phyloP scores from a whole-genome alignment of 768 basidiomycete genomes.

The Lactarius tabidus region DNA sequence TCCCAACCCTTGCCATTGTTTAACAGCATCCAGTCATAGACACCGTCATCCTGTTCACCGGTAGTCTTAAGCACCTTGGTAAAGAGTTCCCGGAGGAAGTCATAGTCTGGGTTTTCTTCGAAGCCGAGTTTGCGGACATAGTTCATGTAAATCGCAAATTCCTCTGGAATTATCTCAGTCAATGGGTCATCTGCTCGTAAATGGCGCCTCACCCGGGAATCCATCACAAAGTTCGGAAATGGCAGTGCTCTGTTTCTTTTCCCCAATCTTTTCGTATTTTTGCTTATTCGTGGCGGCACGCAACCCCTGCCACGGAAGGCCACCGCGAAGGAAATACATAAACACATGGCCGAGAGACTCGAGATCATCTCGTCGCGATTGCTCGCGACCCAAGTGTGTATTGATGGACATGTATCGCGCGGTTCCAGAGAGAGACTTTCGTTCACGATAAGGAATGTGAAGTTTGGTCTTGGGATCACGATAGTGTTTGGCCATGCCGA shows the following conservation, averaged over 20 bases:
- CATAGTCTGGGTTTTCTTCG: slow-evolving; percentile 96
- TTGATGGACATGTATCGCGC: slow-evolving; percentile 99
- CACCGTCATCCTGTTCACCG: slow-evolving; percentile 85
- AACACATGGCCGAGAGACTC: slow-evolving; percentile 98
- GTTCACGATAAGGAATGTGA: slow-evolving; percentile 98
- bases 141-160: slow-evolving; percentile 98
- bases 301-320: slow-evolving; percentile 96
- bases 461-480: slow-evolving; percentile 96
- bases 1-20: slow-evolving; percentile 97
- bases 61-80: slow-evolving; percentile 83
- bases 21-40: slow-evolving; percentile 96
- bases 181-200: not conserved
- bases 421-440: slow-evolving; percentile 94
- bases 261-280: slow-evolving; percentile 99
- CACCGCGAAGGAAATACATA: slow-evolving; percentile 98
- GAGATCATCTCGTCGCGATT: slow-evolving; percentile 91
- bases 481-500: slow-evolving; percentile 99
- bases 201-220: slow-evolving; percentile 71
- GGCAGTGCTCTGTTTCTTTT: slow-evolving; percentile 93
- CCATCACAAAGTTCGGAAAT: slow-evolving; percentile 95
- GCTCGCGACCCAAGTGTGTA: slow-evolving; percentile 94
- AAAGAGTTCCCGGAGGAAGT: slow-evolving; percentile 94
- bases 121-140: slow-evolving; percentile 98
- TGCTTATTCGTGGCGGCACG: slow-evolving; percentile 99
- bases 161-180: slow-evolving; percentile 52